Evolutionary conservation across 2,329 filamentous ascomycete genomes (phyloP).

Genomic region (Aspergillus sp.): DNA sequence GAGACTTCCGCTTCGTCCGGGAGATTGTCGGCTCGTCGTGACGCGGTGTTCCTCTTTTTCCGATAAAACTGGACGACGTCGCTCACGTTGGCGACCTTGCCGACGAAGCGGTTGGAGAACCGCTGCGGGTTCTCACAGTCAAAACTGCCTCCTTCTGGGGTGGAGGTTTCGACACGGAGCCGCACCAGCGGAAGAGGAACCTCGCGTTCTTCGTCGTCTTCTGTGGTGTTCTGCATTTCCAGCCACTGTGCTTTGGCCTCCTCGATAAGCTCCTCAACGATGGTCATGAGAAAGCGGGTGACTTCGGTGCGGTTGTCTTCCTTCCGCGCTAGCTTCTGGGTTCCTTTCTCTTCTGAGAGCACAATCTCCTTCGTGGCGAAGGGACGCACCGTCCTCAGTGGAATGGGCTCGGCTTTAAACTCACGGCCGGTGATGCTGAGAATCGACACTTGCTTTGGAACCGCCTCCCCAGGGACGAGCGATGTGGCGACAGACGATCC

Average conservation of each 20-base stretch:
- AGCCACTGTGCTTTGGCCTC: conserved; percentile 76
- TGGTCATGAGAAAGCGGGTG: conserved; percentile 62
- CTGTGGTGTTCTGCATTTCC: conserved; percentile 59
- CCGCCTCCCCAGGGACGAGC: conserved; percentile 77
- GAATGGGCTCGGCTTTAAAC: conserved; percentile 70
- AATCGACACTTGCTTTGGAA: conserved; percentile 82
- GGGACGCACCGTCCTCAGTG: conserved; percentile 78
- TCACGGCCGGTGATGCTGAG: conserved; percentile 73
- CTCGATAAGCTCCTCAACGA: conserved; percentile 80
- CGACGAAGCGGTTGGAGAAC: conserved; percentile 84
- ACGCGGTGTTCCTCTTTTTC: conserved; percentile 59
- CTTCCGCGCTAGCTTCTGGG: conserved; percentile 67
- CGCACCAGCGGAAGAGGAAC: conserved; percentile 75
- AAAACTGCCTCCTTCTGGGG: conserved; percentile 74
- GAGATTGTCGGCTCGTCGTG: conserved; percentile 43
- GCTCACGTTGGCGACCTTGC: conserved; percentile 85
- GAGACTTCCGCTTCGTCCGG: conserved; percentile 56
- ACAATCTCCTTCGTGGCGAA: conserved; percentile 81
- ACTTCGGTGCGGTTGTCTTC: conserved; percentile 76
- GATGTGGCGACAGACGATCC: conserved; percentile 95
- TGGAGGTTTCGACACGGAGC: conserved; percentile 81
- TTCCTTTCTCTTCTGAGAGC: conserved; percentile 63
- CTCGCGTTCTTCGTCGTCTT: conserved; percentile 48
- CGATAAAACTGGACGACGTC: conserved; percentile 90
- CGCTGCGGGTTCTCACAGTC: conserved; percentile 92